These are phyloP conservation scores for Colletotrichum sp. DNA, from an alignment of 2,329 filamentous ascomycete genomes.

Conservation along the genomic window DNA sequence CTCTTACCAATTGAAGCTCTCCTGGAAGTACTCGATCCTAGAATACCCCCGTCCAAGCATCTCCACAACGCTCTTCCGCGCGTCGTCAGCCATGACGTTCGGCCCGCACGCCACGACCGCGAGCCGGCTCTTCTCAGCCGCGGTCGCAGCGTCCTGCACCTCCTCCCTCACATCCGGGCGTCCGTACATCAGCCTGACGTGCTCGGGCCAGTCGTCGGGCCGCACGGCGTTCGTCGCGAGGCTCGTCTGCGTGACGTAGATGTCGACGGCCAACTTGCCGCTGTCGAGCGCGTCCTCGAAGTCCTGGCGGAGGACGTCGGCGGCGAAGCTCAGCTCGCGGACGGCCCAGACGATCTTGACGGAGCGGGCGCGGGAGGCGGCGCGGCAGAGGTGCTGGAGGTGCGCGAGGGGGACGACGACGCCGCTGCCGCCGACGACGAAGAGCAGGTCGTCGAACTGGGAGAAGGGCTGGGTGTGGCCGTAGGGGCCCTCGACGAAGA, in stretches of 20 bases:
- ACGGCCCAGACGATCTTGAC: slow-evolving; percentile 49
- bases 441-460: slow-evolving; percentile 42
- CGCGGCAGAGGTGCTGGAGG: slow-evolving; percentile 30
- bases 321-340: slow-evolving; percentile 41
- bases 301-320: slow-evolving; percentile 37
- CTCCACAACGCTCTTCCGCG: slow-evolving; percentile 38
- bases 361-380: slow-evolving; percentile 18
- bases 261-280: slow-evolving; percentile 35
- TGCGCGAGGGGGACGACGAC: slow-evolving; percentile 48
- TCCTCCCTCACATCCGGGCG: slow-evolving; percentile 38
- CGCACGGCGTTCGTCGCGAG: not conserved
- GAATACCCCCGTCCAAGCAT: slow-evolving; percentile 29
- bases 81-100: slow-evolving; percentile 48
- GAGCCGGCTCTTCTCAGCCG: slow-evolving; percentile 28
- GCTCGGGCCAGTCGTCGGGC: slow-evolving; percentile 17
- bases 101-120: slow-evolving; percentile 52
- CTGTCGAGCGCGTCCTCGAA: slow-evolving; percentile 31
- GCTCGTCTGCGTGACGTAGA: slow-evolving; percentile 37
- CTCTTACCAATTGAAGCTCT: slow-evolving; percentile 46
- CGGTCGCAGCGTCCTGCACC: slow-evolving; percentile 30
- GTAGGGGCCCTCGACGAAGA: slow-evolving; percentile 52
- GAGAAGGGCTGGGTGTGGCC: slow-evolving; percentile 43
- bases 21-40: slow-evolving; percentile 46
- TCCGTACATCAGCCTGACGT: slow-evolving; percentile 25
- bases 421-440: slow-evolving; percentile 51